Evolutionary conservation across 768 basidiomycete genomes (phyloP).

Genomic region (Naematelia aurantialba): DNA sequence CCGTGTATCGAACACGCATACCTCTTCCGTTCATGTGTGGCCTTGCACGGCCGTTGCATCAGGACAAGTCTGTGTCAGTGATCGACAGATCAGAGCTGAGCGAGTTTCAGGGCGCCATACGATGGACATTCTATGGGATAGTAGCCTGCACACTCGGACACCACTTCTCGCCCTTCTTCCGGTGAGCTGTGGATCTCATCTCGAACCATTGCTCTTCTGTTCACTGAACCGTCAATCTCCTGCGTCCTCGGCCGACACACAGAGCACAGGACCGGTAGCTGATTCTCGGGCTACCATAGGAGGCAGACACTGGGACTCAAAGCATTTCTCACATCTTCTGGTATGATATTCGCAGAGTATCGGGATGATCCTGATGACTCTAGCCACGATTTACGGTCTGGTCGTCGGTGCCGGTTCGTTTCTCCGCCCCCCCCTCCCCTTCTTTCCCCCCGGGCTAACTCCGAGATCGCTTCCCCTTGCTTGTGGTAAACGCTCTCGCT

Average conservation of each 20-base stretch:
- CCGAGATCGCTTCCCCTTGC: background rate
- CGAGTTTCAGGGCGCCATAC: conserved; percentile 29
- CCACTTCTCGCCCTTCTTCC: conserved; percentile 44
- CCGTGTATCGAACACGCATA: no score
- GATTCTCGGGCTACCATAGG: conserved; percentile 50
- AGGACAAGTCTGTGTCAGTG: no score
- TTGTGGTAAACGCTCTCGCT: no score
- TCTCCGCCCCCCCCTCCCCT: background rate
- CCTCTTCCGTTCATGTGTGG: background rate
- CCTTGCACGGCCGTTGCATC: no score
- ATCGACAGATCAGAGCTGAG: background rate
- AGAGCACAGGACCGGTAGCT: no score
- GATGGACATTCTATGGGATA: conserved; percentile 45
- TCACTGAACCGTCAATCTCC: no score
- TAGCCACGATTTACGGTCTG: conserved; percentile 65
- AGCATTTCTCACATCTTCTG: conserved; percentile 67
- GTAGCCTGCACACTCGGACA: conserved; percentile 38
- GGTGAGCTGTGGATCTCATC: conserved; percentile 23
- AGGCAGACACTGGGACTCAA: conserved; percentile 79
- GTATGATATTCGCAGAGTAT: conserved; percentile 50
- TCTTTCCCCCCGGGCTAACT: background rate
- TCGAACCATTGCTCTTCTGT: no score
- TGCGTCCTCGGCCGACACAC: no score
- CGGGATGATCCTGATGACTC: background rate
- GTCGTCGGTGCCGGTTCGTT: conserved; percentile 58